Base-by-base conservation (phyloP, 768 basidiomycete genomes). In the Leccinum incarnatum region DNA sequence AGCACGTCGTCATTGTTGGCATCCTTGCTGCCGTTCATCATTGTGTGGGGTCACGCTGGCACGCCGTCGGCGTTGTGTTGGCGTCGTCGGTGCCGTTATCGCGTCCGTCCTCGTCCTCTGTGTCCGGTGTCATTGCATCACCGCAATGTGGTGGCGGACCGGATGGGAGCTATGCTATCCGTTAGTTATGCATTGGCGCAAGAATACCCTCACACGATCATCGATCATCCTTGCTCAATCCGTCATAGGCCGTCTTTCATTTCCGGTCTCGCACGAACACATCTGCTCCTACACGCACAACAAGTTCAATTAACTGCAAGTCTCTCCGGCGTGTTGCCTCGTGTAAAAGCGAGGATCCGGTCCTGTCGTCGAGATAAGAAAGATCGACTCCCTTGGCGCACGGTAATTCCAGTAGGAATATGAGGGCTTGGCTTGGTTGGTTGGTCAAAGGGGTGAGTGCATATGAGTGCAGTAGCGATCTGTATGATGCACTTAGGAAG, bases 241-340 rank as follows among this genome's bases (percentile, higher is more conserved):
- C 85, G 17, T 84, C 93, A 67, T 79, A 83, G 7, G 76, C 87
- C 76, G 77, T 82, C 65, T 80, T 87, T 70, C 95, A 94, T 59
- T 75, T 79, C 21, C 86, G 78, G 72, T 96, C 88, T 4, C 93
- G 79, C 2, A 89, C 87, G 67, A 95, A 95, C 4, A 95, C 89
- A 67, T 95, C 93, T 0, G 92, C 93, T 0, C 94, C 94, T 9
- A 88, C 88, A 25, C 88, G 83, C 2, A 95, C 84, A 0, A 86
- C 88, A n/a, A 93, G 80, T 67, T 96, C 91, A 30, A 96, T 83
- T 19, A 96, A 74, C 4, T 85, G 78, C 21, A 96, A 75, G 67
- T 97, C 93, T 59, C 87, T 87, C 15, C 93, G 80, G 36, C 83
- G 78, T 0, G 91, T 91, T 1, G 94, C 93, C 71, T 95, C 95